Conservation (phyloP, 805 yeast species). For the Saturnispora diversa region DNA sequence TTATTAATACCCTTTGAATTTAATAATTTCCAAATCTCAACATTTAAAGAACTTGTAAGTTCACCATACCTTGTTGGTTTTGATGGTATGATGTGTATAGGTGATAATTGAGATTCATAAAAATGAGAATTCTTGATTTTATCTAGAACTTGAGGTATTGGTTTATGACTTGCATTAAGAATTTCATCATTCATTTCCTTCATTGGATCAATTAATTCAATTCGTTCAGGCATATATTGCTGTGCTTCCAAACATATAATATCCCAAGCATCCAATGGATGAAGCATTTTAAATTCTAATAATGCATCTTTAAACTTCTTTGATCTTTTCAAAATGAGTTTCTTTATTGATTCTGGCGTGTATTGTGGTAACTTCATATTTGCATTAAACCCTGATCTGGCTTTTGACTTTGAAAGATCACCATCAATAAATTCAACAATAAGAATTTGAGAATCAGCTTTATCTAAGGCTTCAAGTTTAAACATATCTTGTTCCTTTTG, state of each 20-base stretch:
- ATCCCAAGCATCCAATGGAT: conserved; percentile 30
- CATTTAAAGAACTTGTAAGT: conserved; percentile 43
- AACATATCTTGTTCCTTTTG: conserved; percentile 50
- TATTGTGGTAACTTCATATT: conserved; percentile 44
- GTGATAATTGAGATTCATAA: conserved; percentile 58
- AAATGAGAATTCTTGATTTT: conserved; percentile 40
- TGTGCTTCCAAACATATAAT: conserved; percentile 33
- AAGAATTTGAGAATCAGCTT: conserved; percentile 44
- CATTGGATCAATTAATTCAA: conserved; percentile 52
- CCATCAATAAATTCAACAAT: conserved; percentile 76
- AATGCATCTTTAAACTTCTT: conserved; percentile 40
- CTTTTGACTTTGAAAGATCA: conserved; percentile 41
- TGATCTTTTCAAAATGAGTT: conserved; percentile 51
- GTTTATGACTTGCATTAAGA: conserved; percentile 6
- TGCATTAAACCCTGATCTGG: conserved; percentile 33
- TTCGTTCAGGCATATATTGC: conserved; percentile 39
- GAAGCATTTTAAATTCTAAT: conserved; percentile 26
- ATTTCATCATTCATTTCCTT: conserved; percentile 41
- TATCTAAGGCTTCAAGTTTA: conserved; percentile 35
- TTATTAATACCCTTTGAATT: conserved; percentile 37
- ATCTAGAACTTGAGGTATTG: conserved; percentile 41
- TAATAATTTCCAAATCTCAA: conserved; percentile 38
- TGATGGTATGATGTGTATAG: conserved; percentile 37
- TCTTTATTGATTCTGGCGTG: conserved; percentile 49
- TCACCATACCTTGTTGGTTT: conserved; percentile 39